phyloP scores from a whole-genome alignment of 108 stramenopile genomes.

The Aurantiochytrium sp. region DNA sequence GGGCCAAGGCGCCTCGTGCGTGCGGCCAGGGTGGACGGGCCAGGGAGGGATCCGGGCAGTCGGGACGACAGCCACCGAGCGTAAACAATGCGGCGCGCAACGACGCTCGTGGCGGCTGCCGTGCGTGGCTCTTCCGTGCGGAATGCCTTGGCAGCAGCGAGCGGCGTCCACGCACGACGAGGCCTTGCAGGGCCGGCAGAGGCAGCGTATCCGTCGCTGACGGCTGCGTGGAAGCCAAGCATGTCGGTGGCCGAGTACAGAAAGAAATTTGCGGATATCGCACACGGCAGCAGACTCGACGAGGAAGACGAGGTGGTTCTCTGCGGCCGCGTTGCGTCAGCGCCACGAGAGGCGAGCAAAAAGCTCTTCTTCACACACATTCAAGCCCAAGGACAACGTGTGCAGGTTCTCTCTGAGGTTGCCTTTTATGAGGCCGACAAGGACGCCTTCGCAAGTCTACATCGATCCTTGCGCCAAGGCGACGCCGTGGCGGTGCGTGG shows the following conservation, averaged over 20 bases:
- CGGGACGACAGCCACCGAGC: no score
- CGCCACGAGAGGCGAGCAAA: background rate
- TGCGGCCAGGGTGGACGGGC: no score
- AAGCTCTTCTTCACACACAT: background rate
- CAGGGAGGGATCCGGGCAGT: no score
- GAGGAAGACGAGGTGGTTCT: background rate
- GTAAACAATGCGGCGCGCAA: no score
- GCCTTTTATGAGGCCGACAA: background rate
- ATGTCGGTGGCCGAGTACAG: background rate
- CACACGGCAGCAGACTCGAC: background rate
- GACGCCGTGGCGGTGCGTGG: slow-evolving; percentile 49
- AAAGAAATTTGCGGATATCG: background rate
- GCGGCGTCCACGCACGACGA: no score
- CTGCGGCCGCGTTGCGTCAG: background rate
- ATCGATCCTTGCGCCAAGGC: slow-evolving; percentile 33
- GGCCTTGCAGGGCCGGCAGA: no score
- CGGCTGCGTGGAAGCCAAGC: background rate
- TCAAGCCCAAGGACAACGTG: background rate
- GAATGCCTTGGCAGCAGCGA: no score
- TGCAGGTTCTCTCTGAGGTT: background rate
- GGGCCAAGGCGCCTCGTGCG: no score
- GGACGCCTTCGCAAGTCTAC: slow-evolving; percentile 35
- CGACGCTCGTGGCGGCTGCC: no score
- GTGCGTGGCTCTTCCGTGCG: no score
- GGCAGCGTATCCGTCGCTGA: no score